Conservation (phyloP, 2,329 filamentous ascomycete species). For the Verticillium alfalfae region DNA sequence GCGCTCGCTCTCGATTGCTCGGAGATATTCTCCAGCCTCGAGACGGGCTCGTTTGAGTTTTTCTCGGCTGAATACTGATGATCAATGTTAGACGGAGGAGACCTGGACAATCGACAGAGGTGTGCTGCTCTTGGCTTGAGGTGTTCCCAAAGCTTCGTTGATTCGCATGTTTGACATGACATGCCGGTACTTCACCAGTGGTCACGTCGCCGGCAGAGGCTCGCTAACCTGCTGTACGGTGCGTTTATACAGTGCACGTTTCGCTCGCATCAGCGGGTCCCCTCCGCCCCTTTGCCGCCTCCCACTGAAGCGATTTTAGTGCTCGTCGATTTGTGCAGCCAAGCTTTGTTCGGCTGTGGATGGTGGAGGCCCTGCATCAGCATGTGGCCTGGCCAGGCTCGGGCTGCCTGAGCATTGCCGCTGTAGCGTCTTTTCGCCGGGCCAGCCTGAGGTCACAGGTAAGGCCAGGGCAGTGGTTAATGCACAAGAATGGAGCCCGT, state of each 20-base stretch:
- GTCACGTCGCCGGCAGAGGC: neutral
- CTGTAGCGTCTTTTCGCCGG: neutral
- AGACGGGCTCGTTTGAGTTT: too few species aligned
- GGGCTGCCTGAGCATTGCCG: neutral
- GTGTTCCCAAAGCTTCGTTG: neutral
- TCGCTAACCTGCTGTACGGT: neutral
- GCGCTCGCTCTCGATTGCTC: too few species aligned
- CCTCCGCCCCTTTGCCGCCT: too few species aligned
- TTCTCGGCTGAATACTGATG: too few species aligned
- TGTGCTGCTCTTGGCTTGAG: neutral
- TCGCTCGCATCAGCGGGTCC: neutral
- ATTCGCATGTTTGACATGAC: neutral
- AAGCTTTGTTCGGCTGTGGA: neutral
- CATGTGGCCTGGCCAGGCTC: slow-evolving; percentile 7
- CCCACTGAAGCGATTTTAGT: neutral
- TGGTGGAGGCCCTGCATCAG: slow-evolving; percentile 1
- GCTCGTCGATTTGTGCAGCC: slow-evolving; percentile 1
- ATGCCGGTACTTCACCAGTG: slow-evolving; percentile 1
- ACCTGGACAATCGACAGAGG: neutral
- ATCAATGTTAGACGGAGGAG: too few species aligned
- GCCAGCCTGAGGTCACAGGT: neutral
- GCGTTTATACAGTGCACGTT: neutral
- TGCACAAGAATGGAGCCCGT: neutral
- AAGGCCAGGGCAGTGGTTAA: neutral
- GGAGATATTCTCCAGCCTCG: too few species aligned